A percentile compares a stretch with the other conserved stretches of the same genome.
Conservation (phyloP, 257 asterid species). For the Solanum megistacrolobum region DNA sequence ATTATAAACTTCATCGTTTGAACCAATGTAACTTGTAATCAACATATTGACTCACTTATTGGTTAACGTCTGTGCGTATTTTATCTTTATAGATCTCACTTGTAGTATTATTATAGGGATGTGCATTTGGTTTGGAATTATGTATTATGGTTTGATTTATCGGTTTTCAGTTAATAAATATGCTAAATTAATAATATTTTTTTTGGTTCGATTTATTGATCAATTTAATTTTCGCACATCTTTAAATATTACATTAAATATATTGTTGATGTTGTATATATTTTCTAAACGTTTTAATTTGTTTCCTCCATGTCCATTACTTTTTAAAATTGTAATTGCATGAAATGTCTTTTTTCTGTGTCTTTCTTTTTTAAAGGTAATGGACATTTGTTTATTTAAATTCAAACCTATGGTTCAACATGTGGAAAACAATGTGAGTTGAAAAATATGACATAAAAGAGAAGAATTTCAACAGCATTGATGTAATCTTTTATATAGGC, state of each 20-base stretch:
- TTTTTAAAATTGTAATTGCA: neutral
- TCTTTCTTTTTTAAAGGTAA: neutral
- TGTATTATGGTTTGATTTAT: no score
- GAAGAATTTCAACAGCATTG: neutral
- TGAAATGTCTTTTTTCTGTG: neutral
- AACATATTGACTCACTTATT: no score
- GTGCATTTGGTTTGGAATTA: no score
- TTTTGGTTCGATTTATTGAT: no score
- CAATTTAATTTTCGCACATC: accelerated
- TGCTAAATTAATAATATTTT: no score
- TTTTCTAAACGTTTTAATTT: neutral
- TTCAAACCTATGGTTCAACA: neutral
- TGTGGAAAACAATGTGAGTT: neutral
- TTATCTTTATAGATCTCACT: no score
- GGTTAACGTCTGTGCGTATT: no score
- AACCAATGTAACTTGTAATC: no score
- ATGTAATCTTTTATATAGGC: neutral
- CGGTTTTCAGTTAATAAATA: no score
- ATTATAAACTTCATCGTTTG: no score
- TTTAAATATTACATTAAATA: no score
- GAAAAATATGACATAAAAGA: neutral
- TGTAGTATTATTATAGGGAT: no score
- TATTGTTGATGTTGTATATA: neutral
- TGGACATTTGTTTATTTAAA: neutral
- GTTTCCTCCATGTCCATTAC: neutral